phyloP scores from a whole-genome alignment of 2,329 filamentous ascomycete species.

The Leptographium lundbergii region DNA sequence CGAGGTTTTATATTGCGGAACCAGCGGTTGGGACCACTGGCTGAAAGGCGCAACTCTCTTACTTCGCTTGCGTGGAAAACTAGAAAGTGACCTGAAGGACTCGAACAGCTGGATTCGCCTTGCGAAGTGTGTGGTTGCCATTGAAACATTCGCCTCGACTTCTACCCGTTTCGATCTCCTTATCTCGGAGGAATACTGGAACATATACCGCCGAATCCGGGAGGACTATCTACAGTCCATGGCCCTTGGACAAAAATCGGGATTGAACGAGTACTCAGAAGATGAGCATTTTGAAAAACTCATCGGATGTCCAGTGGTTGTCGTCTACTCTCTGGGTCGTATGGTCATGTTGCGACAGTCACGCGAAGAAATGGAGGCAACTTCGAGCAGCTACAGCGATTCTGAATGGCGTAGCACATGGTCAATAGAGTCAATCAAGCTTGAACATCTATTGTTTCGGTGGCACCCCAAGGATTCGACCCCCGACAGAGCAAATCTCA shows the following conservation, averaged over 20 bases:
- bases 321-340: background rate
- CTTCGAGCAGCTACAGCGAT: background rate
- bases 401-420: background rate
- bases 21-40: background rate
- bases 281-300: background rate
- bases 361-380: background rate
- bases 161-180: background rate
- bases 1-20: background rate
- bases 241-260: background rate
- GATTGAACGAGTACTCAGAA: background rate
- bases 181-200: background rate
- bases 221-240: background rate
- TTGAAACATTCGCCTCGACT: background rate
- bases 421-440: background rate
- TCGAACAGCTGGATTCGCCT: background rate
- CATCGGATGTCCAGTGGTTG: background rate
- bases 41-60: background rate
- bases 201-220: background rate
- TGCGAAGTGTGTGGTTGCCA: background rate
- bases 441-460: background rate
- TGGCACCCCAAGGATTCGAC: background rate
- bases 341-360: background rate
- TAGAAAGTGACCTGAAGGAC: background rate
- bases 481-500: background rate
- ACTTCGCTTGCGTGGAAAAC: background rate